Evolutionary conservation across 2,329 filamentous ascomycete species (phyloP).

Genomic region (Penicillium sp.): DNA sequence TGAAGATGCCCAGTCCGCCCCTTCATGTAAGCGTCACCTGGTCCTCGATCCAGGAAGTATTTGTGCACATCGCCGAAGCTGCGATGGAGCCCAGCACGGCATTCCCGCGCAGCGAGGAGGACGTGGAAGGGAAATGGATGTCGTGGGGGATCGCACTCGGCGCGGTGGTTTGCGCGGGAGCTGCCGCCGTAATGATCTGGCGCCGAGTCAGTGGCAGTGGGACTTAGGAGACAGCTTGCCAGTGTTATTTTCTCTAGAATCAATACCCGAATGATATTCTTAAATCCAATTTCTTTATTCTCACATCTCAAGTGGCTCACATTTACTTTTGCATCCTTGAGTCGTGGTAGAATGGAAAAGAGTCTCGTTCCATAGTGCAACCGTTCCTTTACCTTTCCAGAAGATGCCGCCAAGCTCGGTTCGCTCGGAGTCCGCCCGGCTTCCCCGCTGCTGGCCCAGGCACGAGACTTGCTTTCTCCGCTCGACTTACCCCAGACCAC

Average conservation of each 20-base stretch:
- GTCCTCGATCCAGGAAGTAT: slow-evolving; percentile 89
- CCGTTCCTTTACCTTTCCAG: background rate
- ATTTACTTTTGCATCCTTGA: background rate
- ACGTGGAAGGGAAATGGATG: slow-evolving; percentile 68
- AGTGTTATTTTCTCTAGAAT: slow-evolving; percentile 7
- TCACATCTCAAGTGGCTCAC: too few species aligned
- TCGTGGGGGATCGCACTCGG: slow-evolving; percentile 80
- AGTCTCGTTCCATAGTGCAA: background rate
- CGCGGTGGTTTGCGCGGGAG: slow-evolving; percentile 57
- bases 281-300: background rate
- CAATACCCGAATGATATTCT: slow-evolving; percentile 11
- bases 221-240: slow-evolving; percentile 15
- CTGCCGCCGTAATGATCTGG: slow-evolving; percentile 57
- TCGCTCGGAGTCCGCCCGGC: slow-evolving; percentile 12
- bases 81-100: slow-evolving; percentile 83
- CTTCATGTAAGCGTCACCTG: slow-evolving; percentile 93
- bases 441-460: slow-evolving; percentile 7
- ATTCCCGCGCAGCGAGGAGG: slow-evolving; percentile 85
- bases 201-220: slow-evolving; percentile 41
- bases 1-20: slow-evolving; percentile 79
- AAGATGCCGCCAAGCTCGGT: slow-evolving; percentile 5
- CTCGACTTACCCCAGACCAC: slow-evolving; percentile 17
- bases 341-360: background rate
- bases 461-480: slow-evolving; percentile 16
- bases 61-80: slow-evolving; percentile 83